Evolutionary conservation across 176 grass and related monocot genomes (phyloP).

Genomic region (Melocanna baccifera): DNA sequence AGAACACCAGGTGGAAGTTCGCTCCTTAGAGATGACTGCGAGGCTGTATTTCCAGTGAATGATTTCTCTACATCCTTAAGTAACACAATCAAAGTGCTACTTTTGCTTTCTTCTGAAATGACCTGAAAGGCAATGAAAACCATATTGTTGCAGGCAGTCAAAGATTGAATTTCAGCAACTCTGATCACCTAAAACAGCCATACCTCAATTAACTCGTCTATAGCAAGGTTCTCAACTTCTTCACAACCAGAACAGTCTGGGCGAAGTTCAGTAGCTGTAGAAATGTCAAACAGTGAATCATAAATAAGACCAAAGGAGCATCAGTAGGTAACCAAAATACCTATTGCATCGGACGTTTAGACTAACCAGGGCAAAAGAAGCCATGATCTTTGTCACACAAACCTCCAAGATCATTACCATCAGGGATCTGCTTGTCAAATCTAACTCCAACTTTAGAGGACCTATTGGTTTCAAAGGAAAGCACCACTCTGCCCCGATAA

Average conservation of each 20-base stretch:
- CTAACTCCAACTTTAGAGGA: conserved; percentile 93
- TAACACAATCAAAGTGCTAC: conserved; percentile 74
- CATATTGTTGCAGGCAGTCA: conserved; percentile 4
- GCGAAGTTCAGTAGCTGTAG: conserved; percentile 49
- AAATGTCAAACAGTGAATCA: not conserved
- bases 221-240: conserved; percentile 81
- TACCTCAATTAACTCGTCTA: conserved; percentile 87
- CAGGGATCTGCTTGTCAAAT: conserved; percentile 91
- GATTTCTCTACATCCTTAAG: conserved; percentile 97
- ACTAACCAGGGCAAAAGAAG: conserved; percentile 90
- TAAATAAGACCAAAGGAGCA: conserved; percentile 24
- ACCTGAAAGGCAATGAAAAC: conserved; percentile 53
- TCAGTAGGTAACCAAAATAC: not conserved
- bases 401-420: conserved; percentile 97
- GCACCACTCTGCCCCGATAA: conserved; percentile 83
- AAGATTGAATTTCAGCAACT: not conserved
- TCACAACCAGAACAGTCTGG: conserved; percentile 55
- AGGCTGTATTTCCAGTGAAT: conserved; percentile 73
- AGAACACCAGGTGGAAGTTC: conserved; percentile 87
- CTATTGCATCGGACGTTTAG: conserved; percentile 5
- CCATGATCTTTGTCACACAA: conserved; percentile 92
- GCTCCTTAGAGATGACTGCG: conserved; percentile 58
- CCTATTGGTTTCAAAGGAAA: conserved; percentile 95
- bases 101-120: conserved; percentile 86
- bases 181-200: not conserved